phyloP scores from a whole-genome alignment of 208 protist genomes.

The Leishmania lainsoni region DNA sequence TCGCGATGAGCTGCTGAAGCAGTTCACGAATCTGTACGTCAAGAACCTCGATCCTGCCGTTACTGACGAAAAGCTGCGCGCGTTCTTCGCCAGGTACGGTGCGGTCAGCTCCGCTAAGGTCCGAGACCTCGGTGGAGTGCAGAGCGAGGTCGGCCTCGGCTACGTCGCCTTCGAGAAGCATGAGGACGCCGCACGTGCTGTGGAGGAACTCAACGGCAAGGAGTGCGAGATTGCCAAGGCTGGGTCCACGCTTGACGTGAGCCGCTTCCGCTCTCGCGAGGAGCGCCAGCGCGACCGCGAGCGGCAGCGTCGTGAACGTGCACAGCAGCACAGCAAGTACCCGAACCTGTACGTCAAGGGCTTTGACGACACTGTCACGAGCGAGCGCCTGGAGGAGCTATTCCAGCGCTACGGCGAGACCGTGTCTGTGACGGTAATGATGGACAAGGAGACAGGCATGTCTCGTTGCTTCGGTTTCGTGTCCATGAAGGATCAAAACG shows the following conservation, averaged over 20 bases:
- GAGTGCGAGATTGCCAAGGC: constrained; percentile 77
- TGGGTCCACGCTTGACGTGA: constrained; percentile 94
- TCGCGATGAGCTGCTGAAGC: constrained; percentile 90
- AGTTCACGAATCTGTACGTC: constrained; percentile 99
- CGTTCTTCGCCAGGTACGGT: constrained; percentile 95
- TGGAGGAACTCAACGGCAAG: constrained; percentile 90
- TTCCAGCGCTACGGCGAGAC: constrained; percentile 98
- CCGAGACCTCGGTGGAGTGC: constrained; percentile 87
- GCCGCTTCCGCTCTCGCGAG: constrained; percentile 95
- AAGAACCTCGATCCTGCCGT: constrained; percentile 98
- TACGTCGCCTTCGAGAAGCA: constrained; percentile 97
- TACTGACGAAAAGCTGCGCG: constrained; percentile 93
- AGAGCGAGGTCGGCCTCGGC: constrained; percentile 92
- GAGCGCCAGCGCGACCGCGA: constrained; percentile 94
- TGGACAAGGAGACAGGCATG: constrained; percentile 90
- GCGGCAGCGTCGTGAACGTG: constrained; percentile 89
- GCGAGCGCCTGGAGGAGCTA: constrained; percentile 93
- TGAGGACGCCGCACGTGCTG: constrained; percentile 91
- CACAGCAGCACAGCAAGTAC: constrained; percentile 92
- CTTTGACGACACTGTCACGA: constrained; percentile 97
- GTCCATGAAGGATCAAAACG: constrained; percentile 95
- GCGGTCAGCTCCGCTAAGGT: constrained; percentile 97
- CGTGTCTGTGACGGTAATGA: constrained; percentile 96
- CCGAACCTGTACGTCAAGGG: constrained; percentile 99
- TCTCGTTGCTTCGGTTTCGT: constrained; percentile 98